phyloP scores from a whole-genome alignment of 2,329 filamentous ascomycete genomes.

The Aspergillus tanneri region DNA sequence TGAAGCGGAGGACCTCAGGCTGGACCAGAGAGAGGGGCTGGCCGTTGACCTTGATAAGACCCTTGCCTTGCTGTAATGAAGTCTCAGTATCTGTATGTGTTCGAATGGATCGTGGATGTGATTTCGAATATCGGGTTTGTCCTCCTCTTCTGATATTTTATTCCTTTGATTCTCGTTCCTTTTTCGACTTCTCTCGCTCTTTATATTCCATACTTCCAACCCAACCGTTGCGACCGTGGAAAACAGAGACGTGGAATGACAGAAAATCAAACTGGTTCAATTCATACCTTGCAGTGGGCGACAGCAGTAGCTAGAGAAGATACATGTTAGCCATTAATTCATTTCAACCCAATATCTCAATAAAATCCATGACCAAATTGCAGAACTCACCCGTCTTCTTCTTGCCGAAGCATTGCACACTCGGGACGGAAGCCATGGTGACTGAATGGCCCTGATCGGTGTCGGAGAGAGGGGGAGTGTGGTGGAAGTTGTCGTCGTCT shows the following conservation, averaged over 20 bases:
- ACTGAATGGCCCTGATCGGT: conserved; percentile 42
- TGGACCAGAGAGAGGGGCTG: conserved; percentile 90
- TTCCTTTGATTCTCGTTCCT: conserved; percentile 11
- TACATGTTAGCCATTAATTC: conserved; percentile 15
- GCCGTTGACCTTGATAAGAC: conserved; percentile 98
- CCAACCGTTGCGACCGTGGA: conserved; percentile 11
- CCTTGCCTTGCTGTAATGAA: conserved; percentile 65
- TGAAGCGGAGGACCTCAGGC: conserved; percentile 96
- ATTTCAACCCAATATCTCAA: not conserved
- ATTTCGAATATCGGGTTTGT: not conserved
- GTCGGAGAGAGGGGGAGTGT: conserved; percentile 39
- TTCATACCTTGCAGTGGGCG: conserved; percentile 84
- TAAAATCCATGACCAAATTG: conserved; percentile 12
- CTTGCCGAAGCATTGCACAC: conserved; percentile 99
- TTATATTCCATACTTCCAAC: not conserved
- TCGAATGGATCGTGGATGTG: not conserved
- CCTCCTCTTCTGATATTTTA: conserved; percentile 10
- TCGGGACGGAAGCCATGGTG: conserved; percentile 76
- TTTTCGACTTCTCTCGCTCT: not conserved
- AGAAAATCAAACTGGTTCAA: conserved; percentile 7
- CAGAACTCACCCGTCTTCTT: conserved; percentile 68
- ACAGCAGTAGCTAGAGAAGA: conserved; percentile 69
- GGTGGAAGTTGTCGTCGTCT: conserved; percentile 37
- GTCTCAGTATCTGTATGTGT: conserved; percentile 25
- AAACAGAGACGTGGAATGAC: conserved; percentile 16